These are phyloP conservation scores for Petunia hybrid DNA, from an alignment of 305 asterid genomes.

Conservation along the genomic window DNA sequence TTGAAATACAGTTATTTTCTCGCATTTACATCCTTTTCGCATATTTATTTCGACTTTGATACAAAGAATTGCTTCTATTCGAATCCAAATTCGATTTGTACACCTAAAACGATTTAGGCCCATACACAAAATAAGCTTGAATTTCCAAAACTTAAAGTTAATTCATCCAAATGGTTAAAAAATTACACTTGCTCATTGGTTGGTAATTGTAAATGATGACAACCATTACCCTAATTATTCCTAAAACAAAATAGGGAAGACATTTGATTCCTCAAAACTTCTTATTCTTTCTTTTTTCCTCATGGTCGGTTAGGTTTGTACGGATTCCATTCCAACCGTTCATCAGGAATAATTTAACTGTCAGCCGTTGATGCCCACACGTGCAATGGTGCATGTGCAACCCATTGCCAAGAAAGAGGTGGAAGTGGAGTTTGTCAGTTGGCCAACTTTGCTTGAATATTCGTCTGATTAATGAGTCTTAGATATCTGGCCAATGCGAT, in stretches of 20 bases:
- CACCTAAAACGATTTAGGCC: no score
- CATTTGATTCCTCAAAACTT: neutral
- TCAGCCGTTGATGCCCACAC: conserved; percentile 49
- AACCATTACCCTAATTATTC: no score
- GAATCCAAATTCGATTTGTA: no score
- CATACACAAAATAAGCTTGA: no score
- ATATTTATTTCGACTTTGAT: no score
- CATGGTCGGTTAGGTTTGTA: neutral
- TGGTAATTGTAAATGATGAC: no score
- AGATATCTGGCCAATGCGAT: conserved; percentile 64
- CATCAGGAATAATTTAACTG: neutral
- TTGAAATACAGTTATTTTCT: no score
- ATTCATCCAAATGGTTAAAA: no score
- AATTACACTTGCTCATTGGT: no score
- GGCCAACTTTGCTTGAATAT: conserved; percentile 7
- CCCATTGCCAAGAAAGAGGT: conserved; percentile 42
- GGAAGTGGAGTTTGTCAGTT: conserved; percentile 26
- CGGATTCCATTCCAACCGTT: conserved; percentile 25
- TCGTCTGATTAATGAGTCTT: conserved; percentile 35
- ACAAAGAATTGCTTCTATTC: no score
- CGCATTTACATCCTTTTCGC: no score
- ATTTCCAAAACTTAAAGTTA: no score
- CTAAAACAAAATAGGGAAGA: neutral
- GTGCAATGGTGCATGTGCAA: conserved; percentile 50
- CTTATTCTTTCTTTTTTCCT: neutral